Conservation (phyloP, 1,284 basidiomycete species). For the Tylopilus orsonianus region DNA sequence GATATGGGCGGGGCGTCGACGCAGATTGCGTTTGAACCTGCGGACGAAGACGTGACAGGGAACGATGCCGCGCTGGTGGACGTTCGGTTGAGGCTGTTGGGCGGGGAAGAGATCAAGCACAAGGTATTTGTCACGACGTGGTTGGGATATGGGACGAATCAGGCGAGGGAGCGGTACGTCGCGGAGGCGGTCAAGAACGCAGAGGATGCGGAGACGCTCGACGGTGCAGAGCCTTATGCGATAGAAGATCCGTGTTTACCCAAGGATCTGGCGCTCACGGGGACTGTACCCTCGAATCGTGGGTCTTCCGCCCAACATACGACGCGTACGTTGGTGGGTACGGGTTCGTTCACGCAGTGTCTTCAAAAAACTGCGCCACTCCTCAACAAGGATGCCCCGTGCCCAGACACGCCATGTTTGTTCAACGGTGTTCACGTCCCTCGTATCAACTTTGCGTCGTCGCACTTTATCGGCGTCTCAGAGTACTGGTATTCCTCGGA, state of each 20-base stretch:
- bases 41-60: conserved; percentile 43
- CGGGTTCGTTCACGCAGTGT: conserved; percentile 89
- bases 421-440: conserved; percentile 97
- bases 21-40: conserved; percentile 94
- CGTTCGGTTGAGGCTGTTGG: conserved; percentile 79
- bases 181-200: conserved; percentile 61
- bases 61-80: conserved; percentile 66
- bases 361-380: conserved; percentile 73
- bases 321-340: conserved; percentile 74
- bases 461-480: conserved; percentile 95
- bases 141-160: conserved; percentile 98
- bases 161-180: conserved; percentile 90
- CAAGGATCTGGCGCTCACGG: conserved; percentile 60
- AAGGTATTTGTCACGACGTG: conserved; percentile 98
- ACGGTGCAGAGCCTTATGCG: conserved; percentile 36
- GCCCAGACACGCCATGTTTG: conserved; percentile 85
- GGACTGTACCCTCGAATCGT: conserved; percentile 48
- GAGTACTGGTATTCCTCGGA: conserved; percentile 99
- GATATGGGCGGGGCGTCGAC: conserved; percentile 99
- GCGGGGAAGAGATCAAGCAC: conserved; percentile 86
- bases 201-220: conserved; percentile 37
- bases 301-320: conserved; percentile 45
- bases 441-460: conserved; percentile 85
- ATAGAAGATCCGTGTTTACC: conserved; percentile 92
- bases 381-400: conserved; percentile 84